Base-by-base conservation (phyloP, 2,329 filamentous ascomycete species). In the Periconia digitata region DNA sequence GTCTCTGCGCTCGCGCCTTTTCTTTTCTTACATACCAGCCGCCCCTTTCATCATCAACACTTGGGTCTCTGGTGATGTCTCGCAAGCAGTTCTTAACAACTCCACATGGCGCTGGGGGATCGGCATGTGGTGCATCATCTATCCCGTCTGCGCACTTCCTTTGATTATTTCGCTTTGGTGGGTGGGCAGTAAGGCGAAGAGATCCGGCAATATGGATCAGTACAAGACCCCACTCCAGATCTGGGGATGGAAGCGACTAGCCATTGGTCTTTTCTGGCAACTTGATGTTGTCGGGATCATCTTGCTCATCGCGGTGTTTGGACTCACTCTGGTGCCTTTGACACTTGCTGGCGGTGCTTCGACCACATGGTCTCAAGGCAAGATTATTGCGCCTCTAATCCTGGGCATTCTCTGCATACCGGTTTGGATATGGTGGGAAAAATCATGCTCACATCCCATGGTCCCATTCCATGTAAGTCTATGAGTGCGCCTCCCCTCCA, bases 61-160 rank as follows among this genome's bases (percentile, higher is more conserved):
- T 0, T 86, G 83, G 83, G 75, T 85, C 13, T 81, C 80, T 51
- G 84, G 83, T 18, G 77, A 81, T 51, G 69, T 86, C 42, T 77
- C 80, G 0, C 61, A 66, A 0, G 74, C 79, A 0, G 79, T 85
- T 0, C 59, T 85, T 17, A 56, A 47, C 0, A 63, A 60, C 2
- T 79, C 79, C 0, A 77, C 72, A 1, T 86, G 84, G 84, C 69
- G 76, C 49, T 85, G 82, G 82, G 84, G 83, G 16, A 47, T 67
- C 27, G 83, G 82, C 53, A 85, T 86, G 82, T 86, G 80, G 75
- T 58, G 54, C 35, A 58, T 85, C 52, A 82, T 85, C 42, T 85
- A 81, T 57, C 79, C 83, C 1, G 70, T 81, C 7, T 79, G 77
- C 46, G 74, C 79, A 0, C 50, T 84, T 4, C 82, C 84, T 1